phyloP scores from a whole-genome alignment of 257 asterid species.

The Eucommia ulmoides region DNA sequence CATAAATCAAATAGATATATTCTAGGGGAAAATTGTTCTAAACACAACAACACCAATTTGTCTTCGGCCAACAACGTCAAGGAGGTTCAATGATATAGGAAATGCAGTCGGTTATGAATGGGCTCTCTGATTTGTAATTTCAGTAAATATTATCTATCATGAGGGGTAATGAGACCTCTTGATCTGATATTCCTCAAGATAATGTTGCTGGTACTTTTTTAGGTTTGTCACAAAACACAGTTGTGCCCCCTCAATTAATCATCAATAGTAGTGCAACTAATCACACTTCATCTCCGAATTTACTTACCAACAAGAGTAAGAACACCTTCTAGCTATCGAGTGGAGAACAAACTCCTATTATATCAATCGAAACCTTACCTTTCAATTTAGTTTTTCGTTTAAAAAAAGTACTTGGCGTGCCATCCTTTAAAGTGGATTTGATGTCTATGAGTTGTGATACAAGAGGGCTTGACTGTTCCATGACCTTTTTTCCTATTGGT shows the following conservation, averaged over 20 bases:
- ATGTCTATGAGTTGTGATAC: conserved; percentile 1
- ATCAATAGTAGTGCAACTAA: neutral
- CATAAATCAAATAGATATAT: neutral
- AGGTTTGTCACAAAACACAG: neutral
- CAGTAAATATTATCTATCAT: neutral
- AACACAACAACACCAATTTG: neutral
- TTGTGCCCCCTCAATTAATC: neutral
- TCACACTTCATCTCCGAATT: neutral
- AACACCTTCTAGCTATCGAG: neutral
- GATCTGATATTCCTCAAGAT: neutral
- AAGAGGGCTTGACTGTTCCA: neutral
- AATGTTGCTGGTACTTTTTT: neutral
- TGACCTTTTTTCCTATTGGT: neutral
- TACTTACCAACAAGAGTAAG: neutral
- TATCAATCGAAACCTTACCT: neutral
- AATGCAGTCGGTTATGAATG: neutral
- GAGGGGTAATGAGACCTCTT: neutral
- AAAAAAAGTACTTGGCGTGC: neutral
- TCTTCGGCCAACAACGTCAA: neutral
- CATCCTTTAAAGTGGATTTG: neutral
- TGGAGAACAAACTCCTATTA: neutral
- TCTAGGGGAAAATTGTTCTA: neutral
- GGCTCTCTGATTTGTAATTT: neutral
- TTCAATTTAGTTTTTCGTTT: neutral
- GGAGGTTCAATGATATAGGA: neutral